These are phyloP conservation scores for Jamesozyma lodderae DNA, from an alignment of 805 yeast genomes.

Conservation along the genomic window DNA sequence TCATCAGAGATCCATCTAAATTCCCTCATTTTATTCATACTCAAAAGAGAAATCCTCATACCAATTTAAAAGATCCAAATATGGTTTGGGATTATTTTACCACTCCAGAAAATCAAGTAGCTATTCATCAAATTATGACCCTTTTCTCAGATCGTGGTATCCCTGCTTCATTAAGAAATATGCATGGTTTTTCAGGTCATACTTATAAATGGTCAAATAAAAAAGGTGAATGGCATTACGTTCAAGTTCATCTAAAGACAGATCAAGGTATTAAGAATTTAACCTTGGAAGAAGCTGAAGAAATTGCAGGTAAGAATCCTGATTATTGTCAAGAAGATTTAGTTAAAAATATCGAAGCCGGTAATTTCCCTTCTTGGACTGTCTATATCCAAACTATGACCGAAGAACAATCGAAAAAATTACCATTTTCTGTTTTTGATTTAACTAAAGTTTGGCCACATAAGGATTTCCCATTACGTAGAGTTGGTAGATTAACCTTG, in stretches of 20 bases:
- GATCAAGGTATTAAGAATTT: slow-evolving; percentile 47
- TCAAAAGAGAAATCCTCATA: slow-evolving; percentile 60
- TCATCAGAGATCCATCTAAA: slow-evolving; percentile 54
- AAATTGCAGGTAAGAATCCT: slow-evolving; percentile 66
- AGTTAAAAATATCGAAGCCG: slow-evolving; percentile 66
- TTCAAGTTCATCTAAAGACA: slow-evolving; percentile 46
- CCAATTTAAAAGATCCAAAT: slow-evolving; percentile 67
- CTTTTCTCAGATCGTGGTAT: slow-evolving; percentile 60
- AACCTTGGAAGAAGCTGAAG: slow-evolving; percentile 59
- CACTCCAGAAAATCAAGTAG: slow-evolving; percentile 51
- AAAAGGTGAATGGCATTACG: slow-evolving; percentile 46
- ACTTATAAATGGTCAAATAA: slow-evolving; percentile 51
- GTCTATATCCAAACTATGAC: slow-evolving; percentile 82
- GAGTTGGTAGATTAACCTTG: slow-evolving; percentile 68
- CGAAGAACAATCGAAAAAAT: slow-evolving; percentile 62
- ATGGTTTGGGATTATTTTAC: slow-evolving; percentile 80
- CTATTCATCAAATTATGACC: slow-evolving; percentile 58
- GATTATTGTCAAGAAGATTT: slow-evolving; percentile 75
- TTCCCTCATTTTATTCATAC: slow-evolving; percentile 60
- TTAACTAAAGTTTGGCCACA: slow-evolving; percentile 92
- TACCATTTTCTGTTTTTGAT: slow-evolving; percentile 78
- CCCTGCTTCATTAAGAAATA: slow-evolving; percentile 44
- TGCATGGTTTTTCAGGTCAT: slow-evolving; percentile 63
- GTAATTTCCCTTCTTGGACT: slow-evolving; percentile 79
- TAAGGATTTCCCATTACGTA: slow-evolving; percentile 72